Evolutionary conservation across 495 filamentous ascomycete species (phyloP), one percentile per base, ranked within the genome.

Genomic region (Lophiostoma macrostomum): DNA sequence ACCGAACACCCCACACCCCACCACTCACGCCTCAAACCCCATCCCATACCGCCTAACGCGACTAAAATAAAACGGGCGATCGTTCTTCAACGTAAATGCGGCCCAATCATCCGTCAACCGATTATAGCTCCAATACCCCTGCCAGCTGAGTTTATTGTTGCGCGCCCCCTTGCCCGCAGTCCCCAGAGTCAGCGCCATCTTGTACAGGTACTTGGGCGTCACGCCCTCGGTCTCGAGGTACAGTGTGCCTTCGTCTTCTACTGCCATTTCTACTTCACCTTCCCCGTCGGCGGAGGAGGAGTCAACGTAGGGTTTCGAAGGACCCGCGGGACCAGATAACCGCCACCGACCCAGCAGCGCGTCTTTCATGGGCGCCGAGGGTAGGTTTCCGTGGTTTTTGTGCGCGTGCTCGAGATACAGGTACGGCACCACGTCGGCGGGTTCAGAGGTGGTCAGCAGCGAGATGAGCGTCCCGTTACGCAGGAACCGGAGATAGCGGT

Each of bases 401-500:
- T 68, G 64, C 56, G 74, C 0, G 52, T 73, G 56, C 50, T 75
- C 73, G 42, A 68, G 68, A 7, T 55, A 65, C 40, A 79, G 65
- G 37, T 87, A 73, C 39, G 85, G 85, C 0, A 95, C 89, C 11
- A 97, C 86, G 23, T 95, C 89, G 22, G 79, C 71, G 0, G 93
- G 93, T 69, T 95, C 87, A 23, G 79, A 72, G 0, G 88, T 93
- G 1, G 85, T 86, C 5, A 90, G 74, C 7, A 98, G 73, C 34
- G 80, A 86, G 24, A 96, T 80, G 41, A 78, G 82, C 0, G 85
- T 83, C 20, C 93, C 93, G 69, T 96, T 86, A 18, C 89, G 86
- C 73, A 94, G 95, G 71, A 97, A 93, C 11, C 93, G 86, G 0
- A 98, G 76, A 67, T 97, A 98, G 30, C 93, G 87, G 73, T 93